Evolutionary conservation across 768 basidiomycete genomes (phyloP), one percentile per base, ranked within the genome.

Genomic region (Leccinum truebloodii): DNA sequence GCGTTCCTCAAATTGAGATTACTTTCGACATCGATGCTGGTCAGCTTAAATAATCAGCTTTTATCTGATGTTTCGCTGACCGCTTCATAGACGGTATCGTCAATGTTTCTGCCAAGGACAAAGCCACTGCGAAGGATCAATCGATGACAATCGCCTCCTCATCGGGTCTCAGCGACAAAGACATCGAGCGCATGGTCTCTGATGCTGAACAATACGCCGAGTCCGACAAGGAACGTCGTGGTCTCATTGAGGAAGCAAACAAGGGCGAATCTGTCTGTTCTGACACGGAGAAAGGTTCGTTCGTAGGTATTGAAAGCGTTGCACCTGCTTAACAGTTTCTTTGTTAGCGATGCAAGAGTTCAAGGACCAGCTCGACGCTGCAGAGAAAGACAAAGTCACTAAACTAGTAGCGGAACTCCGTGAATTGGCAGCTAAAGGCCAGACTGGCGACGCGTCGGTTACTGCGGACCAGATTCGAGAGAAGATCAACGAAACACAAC

Each of bases 1-100:
- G 86, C 68, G 83, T 90, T 28, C 89, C 89, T 58, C 89, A 90
- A 73, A 87, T 90, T 64, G 86, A 89, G 71, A 90, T 90, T 69
- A 88, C 88, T n/a, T 90, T 99, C 73, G 97, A 98, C 77, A 99
- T 99, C 61, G 96, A 98, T 73, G 95, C 94, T 66, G 92, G 90
- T 87, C 69, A 48, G 85, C 26, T 34, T 30, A 6, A 24, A 51
- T 8, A 1, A 13, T 10, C 16, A 16, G 1, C 32, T 6, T 50
- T 39, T 1, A 13, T 54, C 13, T 6, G 8, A 2, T 41, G 37
- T 24, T 3, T 20, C n/a, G 10, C 39, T 72, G 20, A 68, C 20
- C 1, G 3, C 9, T 46, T 6, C 18, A 8, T 61, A 88, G 89
- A 94, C 68, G 95, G 95, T 80, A 97, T 99, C 66, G 96, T 99